A percentile compares a stretch with the other conserved stretches of the same genome.
These are phyloP conservation scores for Apiospora aurea DNA, from an alignment of 2,329 filamentous ascomycete genomes.

Conservation along the genomic window DNA sequence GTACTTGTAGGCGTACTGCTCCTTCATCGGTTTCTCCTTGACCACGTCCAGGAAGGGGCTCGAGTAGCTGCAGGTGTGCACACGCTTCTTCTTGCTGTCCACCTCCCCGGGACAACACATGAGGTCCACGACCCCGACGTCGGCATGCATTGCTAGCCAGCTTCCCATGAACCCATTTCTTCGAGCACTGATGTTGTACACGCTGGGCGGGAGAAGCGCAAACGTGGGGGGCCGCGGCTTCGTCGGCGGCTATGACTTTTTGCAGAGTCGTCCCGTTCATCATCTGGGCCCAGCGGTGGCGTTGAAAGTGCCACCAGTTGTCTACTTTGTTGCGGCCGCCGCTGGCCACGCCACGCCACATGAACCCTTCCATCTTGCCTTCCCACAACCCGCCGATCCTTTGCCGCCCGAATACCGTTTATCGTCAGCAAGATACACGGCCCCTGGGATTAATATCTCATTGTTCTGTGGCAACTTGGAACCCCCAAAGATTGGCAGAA, in stretches of 20 bases:
- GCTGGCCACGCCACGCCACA: constrained; percentile 71
- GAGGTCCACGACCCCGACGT: constrained; percentile 52
- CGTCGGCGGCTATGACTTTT: constrained; percentile 49
- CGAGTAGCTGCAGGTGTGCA: constrained; percentile 48
- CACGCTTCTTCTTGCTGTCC: not conserved
- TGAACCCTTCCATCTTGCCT: constrained; percentile 58
- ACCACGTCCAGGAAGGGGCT: constrained; percentile 44
- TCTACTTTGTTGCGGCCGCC: constrained; percentile 58
- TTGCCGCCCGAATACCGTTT: constrained; percentile 63
- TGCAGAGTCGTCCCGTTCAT: constrained; percentile 66
- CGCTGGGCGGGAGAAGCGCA: constrained; percentile 52
- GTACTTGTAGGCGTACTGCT: constrained; percentile 67
- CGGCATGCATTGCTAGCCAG: constrained; percentile 49
- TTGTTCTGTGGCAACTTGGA: constrained; percentile 69
- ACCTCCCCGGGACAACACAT: constrained; percentile 44
- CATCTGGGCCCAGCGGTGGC: constrained; percentile 72
- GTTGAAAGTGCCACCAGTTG: constrained; percentile 70
- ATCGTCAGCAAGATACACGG: constrained; percentile 67
- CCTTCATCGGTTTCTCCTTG: constrained; percentile 49
- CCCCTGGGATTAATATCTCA: constrained; percentile 69
- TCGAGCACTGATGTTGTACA: constrained; percentile 44
- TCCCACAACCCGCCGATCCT: constrained; percentile 62
- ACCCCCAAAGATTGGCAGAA: constrained; percentile 68
- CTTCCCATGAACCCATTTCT: constrained; percentile 43
- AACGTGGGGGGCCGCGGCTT: constrained; percentile 52